Conservation (phyloP, 2,329 filamentous ascomycete species). For the Trematosphaeria pertusa region DNA sequence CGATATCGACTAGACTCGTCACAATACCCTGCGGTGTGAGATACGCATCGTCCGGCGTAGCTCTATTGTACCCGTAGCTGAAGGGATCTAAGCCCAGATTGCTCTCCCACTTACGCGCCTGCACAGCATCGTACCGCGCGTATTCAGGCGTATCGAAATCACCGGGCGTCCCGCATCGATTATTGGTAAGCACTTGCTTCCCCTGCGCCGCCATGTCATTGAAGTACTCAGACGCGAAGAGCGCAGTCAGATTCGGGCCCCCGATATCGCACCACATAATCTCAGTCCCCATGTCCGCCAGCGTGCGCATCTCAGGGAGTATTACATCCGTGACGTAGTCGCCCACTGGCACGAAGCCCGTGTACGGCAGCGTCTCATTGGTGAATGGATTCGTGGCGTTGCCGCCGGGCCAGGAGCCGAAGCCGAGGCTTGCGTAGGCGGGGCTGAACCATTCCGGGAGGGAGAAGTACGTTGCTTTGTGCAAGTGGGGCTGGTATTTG, state of each 20-base stretch:
- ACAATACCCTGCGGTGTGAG: constrained; percentile 61
- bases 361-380: constrained; percentile 51
- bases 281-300: constrained; percentile 50
- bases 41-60: constrained; percentile 58
- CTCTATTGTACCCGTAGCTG: constrained; percentile 66
- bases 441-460: constrained; percentile 57
- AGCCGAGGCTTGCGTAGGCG: constrained; percentile 51
- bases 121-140: constrained; percentile 56
- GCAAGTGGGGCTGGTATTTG: constrained; percentile 52
- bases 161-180: constrained; percentile 62
- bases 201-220: constrained; percentile 52
- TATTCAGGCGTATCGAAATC: constrained; percentile 71
- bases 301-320: constrained; percentile 53
- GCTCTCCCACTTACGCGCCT: constrained; percentile 65
- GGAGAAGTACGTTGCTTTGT: constrained; percentile 54
- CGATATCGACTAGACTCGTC: constrained; percentile 59
- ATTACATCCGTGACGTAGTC: constrained; percentile 54
- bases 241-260: constrained; percentile 51
- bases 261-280: constrained; percentile 59
- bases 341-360: constrained; percentile 51
- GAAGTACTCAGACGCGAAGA: constrained; percentile 54
- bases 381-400: constrained; percentile 56
- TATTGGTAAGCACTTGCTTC: constrained; percentile 63
- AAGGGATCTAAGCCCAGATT: constrained; percentile 68
- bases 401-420: constrained; percentile 50